Percentiles rank a stretch among this genome's conserved stretches.
These are phyloP conservation scores for Coprinopsis sp. DNA, from an alignment of 768 basidiomycete genomes.

Conservation along the genomic window DNA sequence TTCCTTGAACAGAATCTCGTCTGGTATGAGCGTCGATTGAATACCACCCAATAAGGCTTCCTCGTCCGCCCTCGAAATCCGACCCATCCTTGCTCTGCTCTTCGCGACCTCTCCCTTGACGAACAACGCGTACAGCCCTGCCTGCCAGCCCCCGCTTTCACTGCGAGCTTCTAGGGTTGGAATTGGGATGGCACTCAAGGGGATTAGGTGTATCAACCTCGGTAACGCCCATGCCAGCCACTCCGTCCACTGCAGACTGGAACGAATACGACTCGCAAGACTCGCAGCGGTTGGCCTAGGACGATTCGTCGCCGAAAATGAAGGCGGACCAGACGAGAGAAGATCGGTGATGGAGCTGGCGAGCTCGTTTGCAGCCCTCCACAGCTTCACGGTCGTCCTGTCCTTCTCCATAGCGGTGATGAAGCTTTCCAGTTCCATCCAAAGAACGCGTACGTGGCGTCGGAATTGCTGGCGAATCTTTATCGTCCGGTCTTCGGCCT, in stretches of 20 bases:
- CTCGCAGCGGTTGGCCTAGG: background rate
- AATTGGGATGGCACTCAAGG: slow-evolving; percentile 25
- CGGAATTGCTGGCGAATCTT: slow-evolving; percentile 7
- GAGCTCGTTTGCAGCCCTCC: slow-evolving; percentile 15
- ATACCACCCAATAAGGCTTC: slow-evolving; percentile 14
- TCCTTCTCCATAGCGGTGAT: slow-evolving; percentile 19
- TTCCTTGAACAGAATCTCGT: slow-evolving; percentile 28
- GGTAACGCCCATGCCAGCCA: slow-evolving; percentile 33
- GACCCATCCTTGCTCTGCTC: background rate
- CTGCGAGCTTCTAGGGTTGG: slow-evolving; percentile 36
- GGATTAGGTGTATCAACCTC: slow-evolving; percentile 24
- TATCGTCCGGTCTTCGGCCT: slow-evolving; percentile 13
- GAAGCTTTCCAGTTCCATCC: slow-evolving; percentile 17
- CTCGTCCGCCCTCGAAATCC: slow-evolving; percentile 11
- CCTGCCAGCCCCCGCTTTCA: slow-evolving; percentile 23
- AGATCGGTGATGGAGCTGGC: slow-evolving; percentile 12
- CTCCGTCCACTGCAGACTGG: slow-evolving; percentile 13
- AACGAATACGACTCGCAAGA: slow-evolving; percentile 3
- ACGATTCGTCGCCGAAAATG: background rate
- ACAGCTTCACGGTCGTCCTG: slow-evolving; percentile 20
- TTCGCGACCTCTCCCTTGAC: slow-evolving; percentile 17
- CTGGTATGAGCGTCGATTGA: slow-evolving; percentile 27
- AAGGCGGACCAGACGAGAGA: background rate
- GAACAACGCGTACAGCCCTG: slow-evolving; percentile 28
- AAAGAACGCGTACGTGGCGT: slow-evolving; percentile 11